Conservation (phyloP, 176 grass and related monocot species). For the Carex pumila region DNA sequence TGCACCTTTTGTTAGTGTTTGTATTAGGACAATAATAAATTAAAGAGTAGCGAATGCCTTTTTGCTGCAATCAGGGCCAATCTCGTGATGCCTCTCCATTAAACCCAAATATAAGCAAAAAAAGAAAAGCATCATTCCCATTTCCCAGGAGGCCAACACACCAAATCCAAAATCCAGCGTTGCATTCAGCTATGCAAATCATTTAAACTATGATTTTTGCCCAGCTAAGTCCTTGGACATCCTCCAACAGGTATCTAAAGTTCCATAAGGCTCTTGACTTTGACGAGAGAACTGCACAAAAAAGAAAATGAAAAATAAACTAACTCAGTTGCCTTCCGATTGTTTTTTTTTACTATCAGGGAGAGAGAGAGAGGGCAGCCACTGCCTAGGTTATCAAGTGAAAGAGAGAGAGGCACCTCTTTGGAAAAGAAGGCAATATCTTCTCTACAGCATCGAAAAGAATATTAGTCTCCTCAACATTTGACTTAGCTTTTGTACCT, state of each 20-base stretch:
- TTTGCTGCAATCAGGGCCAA: background rate
- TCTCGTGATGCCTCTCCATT: background rate
- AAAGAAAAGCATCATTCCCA: background rate
- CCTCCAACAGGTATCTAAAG: background rate
- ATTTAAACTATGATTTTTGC: background rate
- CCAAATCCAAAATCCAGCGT: background rate
- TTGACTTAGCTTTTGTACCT: conserved; percentile 11
- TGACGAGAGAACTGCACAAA: conserved; percentile 32
- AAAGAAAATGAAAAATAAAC: background rate
- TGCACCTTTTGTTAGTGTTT: background rate
- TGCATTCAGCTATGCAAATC: background rate
- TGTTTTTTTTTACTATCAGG: background rate
- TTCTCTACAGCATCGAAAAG: conserved; percentile 41
- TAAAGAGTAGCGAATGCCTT: background rate
- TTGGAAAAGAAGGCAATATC: conserved; percentile 44
- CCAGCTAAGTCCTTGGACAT: background rate
- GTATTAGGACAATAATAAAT: background rate
- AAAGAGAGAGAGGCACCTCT: conserved; percentile 25
- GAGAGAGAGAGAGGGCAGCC: background rate
- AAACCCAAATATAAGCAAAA: background rate
- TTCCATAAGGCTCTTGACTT: conserved; percentile 20
- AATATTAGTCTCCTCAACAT: conserved; percentile 25
- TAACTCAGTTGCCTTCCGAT: background rate
- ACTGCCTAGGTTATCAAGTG: no score
- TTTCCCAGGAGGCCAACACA: background rate